Evolutionary conservation across 2,329 filamentous ascomycete genomes (phyloP), one percentile per base, ranked within the genome.

Genomic region (Stagonosporopsis cucurbitacearum): DNA sequence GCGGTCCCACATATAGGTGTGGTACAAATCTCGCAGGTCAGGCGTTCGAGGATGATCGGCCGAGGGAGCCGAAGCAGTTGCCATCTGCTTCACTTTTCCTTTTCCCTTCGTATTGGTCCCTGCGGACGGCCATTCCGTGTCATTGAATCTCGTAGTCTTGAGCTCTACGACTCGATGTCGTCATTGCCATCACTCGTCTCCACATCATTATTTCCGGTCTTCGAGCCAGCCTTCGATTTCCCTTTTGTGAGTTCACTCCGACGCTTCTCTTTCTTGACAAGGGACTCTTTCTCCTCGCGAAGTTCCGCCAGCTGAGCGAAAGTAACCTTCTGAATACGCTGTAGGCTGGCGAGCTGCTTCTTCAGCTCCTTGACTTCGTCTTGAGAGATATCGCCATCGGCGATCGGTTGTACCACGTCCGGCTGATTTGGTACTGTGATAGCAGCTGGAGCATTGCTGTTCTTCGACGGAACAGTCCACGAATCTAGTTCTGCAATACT

Each of bases 241-340:
- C 43, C 33, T 46, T 67, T 64, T 39, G 63, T 63, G 37, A 61
- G 67, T 54, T 62, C 59, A 15, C 63, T 57, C 35, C 69, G 60
- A 51, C 66, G 67, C 57, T 64, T 69, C 57, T 77, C 72, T 43
- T 69, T 57, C 23, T 65, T 53, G 36, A 73, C 44, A 26, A 77
- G 65, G 32, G 66, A 73, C 36, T 75, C 73, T 32, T 72, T 75
- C 60, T 81, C 78, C 40, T 76, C 71, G 39, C 75, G 74, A 48
- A 81, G 44, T 54, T 77, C 75, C 13, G 76, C 75, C 23, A 82
- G 67, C 54, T 80, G 79, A 20, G 75, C 68, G 48, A 81, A 78
- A 5, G 77, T 79, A 30, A 76, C 75, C 54, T 73, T 77, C 61
- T 81, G 79, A 26, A 81, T 70, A 36, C 78, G 71, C 58, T 79